phyloP scores from a whole-genome alignment of 768 basidiomycete genomes.

The Xerocomus brunneocitrinus region DNA sequence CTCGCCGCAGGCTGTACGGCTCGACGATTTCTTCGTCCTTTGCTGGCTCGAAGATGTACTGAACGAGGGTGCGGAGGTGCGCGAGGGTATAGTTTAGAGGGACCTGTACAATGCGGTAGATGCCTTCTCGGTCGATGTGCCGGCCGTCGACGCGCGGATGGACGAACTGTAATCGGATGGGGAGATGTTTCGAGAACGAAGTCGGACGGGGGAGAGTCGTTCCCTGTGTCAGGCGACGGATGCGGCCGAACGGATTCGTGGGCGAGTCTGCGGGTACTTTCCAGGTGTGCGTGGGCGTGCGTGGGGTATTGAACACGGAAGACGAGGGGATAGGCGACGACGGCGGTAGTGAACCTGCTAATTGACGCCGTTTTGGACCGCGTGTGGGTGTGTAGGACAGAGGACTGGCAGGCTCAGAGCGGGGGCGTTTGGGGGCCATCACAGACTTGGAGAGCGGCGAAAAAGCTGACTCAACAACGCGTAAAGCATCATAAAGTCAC shows the following conservation, averaged over 20 bases:
- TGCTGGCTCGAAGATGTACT: conserved; percentile 48
- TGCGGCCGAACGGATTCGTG: conserved; percentile 64
- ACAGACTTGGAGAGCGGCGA: neutral
- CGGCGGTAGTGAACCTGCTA: conserved; percentile 20
- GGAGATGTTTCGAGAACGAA: conserved; percentile 55
- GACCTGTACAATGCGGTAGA: conserved; percentile 64
- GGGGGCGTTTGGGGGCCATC: conserved; percentile 30
- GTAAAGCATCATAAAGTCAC: neutral
- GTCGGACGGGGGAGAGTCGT: conserved; percentile 40
- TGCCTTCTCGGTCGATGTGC: conserved; percentile 39
- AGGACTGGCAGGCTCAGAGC: conserved; percentile 25
- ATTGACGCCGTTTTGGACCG: conserved; percentile 25
- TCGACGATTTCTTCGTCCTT: conserved; percentile 22
- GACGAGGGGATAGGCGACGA: conserved; percentile 28
- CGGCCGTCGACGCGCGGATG: conserved; percentile 28
- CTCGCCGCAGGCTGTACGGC: conserved; percentile 15
- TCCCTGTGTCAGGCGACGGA: conserved; percentile 37
- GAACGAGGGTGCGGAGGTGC: conserved; percentile 57
- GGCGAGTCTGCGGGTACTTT: conserved; percentile 60
- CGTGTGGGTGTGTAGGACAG: conserved; percentile 28
- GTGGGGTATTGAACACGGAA: conserved; percentile 27
- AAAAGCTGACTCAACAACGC: conserved; percentile 15
- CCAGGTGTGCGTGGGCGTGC: conserved; percentile 40
- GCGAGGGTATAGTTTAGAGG: conserved; percentile 67
- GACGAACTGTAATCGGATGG: conserved; percentile 60